Base-by-base conservation (phyloP, 805 yeast species). In the Saturnispora mendoncae region DNA sequence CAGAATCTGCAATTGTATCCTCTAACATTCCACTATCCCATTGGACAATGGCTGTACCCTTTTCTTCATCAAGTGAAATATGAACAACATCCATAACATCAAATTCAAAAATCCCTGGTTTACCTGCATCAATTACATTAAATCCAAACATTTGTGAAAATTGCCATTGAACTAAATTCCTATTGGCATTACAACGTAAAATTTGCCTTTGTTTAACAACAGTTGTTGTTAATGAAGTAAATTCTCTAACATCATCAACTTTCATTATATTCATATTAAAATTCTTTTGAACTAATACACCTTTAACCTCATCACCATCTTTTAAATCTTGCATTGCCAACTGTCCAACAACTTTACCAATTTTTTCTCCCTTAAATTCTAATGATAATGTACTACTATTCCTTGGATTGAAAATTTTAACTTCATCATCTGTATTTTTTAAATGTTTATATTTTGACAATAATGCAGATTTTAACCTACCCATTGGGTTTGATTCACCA, bases 401-500 rank as follows among this genome's bases (percentile, higher is more conserved):
- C 54, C 84, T 74, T 4, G 99, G 99, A 50, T 86, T 90, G 63
- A 76, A 90, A 3, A 92, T 94, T 51, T 78, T 84, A 9, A 88
- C 88, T 57, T 92, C 97, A 37, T 84, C 77, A 14, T 84, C 92
- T 0, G 97, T 85, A 6, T 85, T 86, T 57, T 80, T 86, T 39
- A 83, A 68, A 38, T 78, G 74, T 2, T 86, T 72, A 55, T 90
- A 92, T 60, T 86, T 87, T 34, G 95, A 84, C 47, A 88, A 64
- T 30, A 92, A 67, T 0, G 98, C 97, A 21, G 95, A 84, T 60
- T 92, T 92, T 42, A 92, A 65, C 57, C 98, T 78, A 43, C 97
- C 98, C 97, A 92, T 92, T n/a, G 95, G 96, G 53, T 85, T 87
- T 2, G 92, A 78, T 55, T 92, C 99, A 10, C 99, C 99, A 61